Percentiles rank a stretch among this genome's conserved stretches.
Conservation (phyloP, 1,284 basidiomycete genomes). For the Porphyrellus sp. region DNA sequence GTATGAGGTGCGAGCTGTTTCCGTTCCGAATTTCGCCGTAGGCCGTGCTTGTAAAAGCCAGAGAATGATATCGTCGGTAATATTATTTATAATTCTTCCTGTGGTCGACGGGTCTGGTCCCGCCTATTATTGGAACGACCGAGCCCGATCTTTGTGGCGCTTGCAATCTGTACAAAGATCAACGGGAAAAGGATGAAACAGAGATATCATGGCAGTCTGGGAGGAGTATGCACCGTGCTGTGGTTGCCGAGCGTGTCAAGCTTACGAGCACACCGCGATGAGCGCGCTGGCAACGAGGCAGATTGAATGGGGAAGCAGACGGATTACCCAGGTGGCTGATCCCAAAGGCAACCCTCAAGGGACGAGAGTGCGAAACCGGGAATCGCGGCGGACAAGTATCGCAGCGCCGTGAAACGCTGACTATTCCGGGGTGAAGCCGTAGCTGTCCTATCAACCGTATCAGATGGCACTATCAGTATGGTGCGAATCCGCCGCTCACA, state of each 20-base stretch:
- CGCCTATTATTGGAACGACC: constrained; percentile 9
- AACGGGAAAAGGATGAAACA: constrained; percentile 10
- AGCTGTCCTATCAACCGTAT: constrained; percentile 29
- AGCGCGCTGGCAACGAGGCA: constrained; percentile 9
- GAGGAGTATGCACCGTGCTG: not conserved
- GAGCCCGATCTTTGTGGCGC: constrained; percentile 17
- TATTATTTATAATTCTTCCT: not conserved
- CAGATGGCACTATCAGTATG: constrained; percentile 25
- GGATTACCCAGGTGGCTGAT: not conserved
- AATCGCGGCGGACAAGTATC: constrained; percentile 21
- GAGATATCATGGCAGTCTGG: constrained; percentile 6
- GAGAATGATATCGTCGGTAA: not conserved
- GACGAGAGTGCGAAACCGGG: not conserved
- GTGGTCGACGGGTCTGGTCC: not conserved
- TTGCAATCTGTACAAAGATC: constrained; percentile 12
- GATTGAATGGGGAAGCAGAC: constrained; percentile 7
- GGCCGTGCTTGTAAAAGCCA: constrained; percentile 1
- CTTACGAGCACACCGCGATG: constrained; percentile 16
- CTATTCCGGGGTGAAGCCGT: constrained; percentile 8
- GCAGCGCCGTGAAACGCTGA: constrained; percentile 28
- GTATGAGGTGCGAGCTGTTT: not conserved
- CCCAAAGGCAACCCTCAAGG: not conserved
- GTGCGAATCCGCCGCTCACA: constrained; percentile 18
- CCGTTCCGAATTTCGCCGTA: constrained; percentile 17
- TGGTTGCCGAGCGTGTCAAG: constrained; percentile 8